Conservation (phyloP, 768 basidiomycete species). For the Suillus paluster region DNA sequence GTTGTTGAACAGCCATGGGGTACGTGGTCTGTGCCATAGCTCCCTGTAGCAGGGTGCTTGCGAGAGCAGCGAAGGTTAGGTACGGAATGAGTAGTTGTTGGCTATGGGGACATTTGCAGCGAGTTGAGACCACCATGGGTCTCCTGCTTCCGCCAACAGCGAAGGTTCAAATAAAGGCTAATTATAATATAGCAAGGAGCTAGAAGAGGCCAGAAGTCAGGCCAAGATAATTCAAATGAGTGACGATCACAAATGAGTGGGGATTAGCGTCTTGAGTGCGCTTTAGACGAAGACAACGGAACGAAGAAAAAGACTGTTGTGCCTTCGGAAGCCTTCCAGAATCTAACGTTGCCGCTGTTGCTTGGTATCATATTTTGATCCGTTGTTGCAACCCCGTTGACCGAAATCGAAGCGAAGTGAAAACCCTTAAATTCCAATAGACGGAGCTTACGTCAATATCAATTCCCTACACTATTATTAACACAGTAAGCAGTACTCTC, state of each 20-base stretch:
- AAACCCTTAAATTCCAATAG: too few species aligned
- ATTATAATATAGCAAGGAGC: not conserved
- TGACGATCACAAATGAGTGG: slow-evolving; percentile 1
- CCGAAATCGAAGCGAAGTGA: not conserved
- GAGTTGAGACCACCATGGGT: slow-evolving; percentile 6
- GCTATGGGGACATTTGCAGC: slow-evolving; percentile 6
- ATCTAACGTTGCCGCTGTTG: not conserved
- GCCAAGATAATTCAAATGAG: not conserved
- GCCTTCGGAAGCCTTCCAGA: not conserved
- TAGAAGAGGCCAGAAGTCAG: not conserved
- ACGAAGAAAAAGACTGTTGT: slow-evolving; percentile 3
- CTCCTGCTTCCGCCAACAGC: slow-evolving; percentile 1
- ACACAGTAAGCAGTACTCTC: too few species aligned
- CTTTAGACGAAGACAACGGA: not conserved
- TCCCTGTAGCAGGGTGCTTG: not conserved
- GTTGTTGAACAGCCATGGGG: slow-evolving; percentile 9
- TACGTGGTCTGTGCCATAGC: slow-evolving; percentile 3
- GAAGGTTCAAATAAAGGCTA: not conserved
- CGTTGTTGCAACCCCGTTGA: not conserved
- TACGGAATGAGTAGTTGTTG: not conserved
- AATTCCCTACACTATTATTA: too few species aligned
- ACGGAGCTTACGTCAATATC: too few species aligned
- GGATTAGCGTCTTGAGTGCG: slow-evolving; percentile 2
- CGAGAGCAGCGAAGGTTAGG: not conserved
- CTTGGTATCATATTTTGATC: not conserved